Evolutionary conservation across 208 protist species (phyloP).

Genomic region (Trypanosoma grayi): DNA sequence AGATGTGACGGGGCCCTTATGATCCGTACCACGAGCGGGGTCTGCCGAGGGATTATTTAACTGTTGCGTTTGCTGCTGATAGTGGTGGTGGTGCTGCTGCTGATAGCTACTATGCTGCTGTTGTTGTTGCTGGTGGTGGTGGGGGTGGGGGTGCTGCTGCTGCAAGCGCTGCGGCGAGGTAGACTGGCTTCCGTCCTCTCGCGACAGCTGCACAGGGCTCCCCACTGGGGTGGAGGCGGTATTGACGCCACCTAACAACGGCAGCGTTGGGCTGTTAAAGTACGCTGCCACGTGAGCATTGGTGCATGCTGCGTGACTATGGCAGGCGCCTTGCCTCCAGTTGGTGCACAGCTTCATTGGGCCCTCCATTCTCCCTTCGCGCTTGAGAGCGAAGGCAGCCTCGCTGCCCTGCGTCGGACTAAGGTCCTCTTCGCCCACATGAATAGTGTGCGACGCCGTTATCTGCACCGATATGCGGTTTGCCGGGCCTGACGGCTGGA

Average conservation of each 20-base stretch:
- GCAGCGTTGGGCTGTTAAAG: constrained; percentile 27
- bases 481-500: constrained; percentile 49
- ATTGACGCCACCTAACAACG: neutral
- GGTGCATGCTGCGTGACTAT: constrained; percentile 69
- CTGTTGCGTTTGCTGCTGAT: constrained; percentile 4
- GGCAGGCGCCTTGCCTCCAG: constrained; percentile 70
- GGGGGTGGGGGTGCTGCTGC: neutral
- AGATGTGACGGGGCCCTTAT: constrained; percentile 1
- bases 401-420: constrained; percentile 80
- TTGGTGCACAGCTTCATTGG: constrained; percentile 72
- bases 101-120: constrained; percentile 11
- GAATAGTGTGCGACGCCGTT: constrained; percentile 28
- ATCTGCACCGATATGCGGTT: constrained; percentile 69
- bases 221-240: neutral
- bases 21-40: neutral
- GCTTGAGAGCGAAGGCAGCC: constrained; percentile 58
- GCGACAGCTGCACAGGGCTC: neutral
- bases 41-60: constrained; percentile 1
- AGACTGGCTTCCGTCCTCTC: constrained; percentile 3
- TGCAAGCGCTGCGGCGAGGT: neutral
- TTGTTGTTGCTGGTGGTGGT: constrained; percentile 1
- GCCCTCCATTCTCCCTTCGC: constrained; percentile 59
- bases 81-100: neutral
- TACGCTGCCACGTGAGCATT: constrained; percentile 64
- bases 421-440: constrained; percentile 65